Conservation (phyloP, 768 basidiomycete species). For the Hericium erinaceus region DNA sequence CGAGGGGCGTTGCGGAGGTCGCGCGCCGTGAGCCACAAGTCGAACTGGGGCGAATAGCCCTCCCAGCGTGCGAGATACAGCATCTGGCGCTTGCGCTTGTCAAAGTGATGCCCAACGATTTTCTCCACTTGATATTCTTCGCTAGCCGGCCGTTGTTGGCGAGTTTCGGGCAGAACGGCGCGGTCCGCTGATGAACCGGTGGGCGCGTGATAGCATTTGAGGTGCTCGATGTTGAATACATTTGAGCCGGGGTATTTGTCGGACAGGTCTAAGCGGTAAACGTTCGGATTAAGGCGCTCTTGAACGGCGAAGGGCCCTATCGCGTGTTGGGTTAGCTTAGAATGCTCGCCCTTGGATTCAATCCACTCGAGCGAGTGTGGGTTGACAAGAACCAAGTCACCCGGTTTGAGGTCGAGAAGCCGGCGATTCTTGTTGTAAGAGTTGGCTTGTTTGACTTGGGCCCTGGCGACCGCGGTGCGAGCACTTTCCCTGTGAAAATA, state of each 20-base stretch:
- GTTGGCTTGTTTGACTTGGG: conserved; percentile 7
- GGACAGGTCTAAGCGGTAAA: conserved; percentile 15
- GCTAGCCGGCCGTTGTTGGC: neutral
- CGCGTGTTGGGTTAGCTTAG: conserved; percentile 14
- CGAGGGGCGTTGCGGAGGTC: neutral
- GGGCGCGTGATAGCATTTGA: conserved; percentile 11
- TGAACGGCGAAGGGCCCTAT: conserved; percentile 18
- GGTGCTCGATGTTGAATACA: conserved; percentile 19
- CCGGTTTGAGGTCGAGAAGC: conserved; percentile 11
- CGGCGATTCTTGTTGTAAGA: conserved; percentile 13
- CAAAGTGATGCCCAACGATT: neutral
- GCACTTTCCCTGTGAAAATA: conserved; percentile 3
- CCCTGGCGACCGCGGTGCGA: conserved; percentile 7
- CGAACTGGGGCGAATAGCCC: conserved; percentile 4
- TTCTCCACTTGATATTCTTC: conserved; percentile 6
- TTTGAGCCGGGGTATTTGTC: conserved; percentile 15
- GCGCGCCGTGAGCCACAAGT: too few species aligned
- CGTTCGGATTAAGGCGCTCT: conserved; percentile 15
- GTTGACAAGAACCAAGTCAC: conserved; percentile 16
- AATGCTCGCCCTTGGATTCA: conserved; percentile 13
- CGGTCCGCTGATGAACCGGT: conserved; percentile 10
- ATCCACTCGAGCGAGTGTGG: conserved; percentile 14
- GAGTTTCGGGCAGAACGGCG: neutral
- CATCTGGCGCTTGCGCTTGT: neutral
- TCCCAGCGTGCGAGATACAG: conserved; percentile 12